Evolutionary conservation across 345 rosid genomes (phyloP).

Genomic region (Citrus sinensis): DNA sequence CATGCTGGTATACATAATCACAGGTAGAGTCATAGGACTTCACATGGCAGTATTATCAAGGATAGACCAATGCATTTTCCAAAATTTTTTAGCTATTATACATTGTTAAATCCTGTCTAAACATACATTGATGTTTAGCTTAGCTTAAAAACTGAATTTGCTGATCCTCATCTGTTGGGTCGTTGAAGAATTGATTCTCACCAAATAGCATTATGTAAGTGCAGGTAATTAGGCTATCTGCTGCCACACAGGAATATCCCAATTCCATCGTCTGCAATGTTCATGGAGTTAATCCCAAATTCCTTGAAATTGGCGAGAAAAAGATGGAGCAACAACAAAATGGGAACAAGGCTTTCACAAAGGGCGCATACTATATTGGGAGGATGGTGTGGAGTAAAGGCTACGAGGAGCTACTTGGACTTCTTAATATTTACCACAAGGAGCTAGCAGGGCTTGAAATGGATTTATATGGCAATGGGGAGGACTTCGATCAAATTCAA

Average conservation of each 20-base stretch:
- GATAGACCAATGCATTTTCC: neutral
- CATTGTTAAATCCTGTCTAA: neutral
- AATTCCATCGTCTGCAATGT: conserved; percentile 82
- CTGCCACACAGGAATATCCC: conserved; percentile 92
- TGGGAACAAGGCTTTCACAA: conserved; percentile 52
- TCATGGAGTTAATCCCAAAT: conserved; percentile 92
- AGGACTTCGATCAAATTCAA: conserved; percentile 72
- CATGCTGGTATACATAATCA: too few species aligned
- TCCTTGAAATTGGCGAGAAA: conserved; percentile 77
- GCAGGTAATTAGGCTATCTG: conserved; percentile 91
- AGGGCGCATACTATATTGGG: conserved; percentile 86
- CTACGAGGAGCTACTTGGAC: conserved; percentile 77
- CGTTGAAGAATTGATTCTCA: neutral
- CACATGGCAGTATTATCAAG: neutral
- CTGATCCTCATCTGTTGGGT: neutral
- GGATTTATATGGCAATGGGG: conserved; percentile 85
- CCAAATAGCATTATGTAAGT: conserved; percentile 10
- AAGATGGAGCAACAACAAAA: conserved; percentile 54
- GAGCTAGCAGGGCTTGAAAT: conserved; percentile 66
- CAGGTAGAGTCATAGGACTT: too few species aligned
- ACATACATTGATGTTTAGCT: neutral
- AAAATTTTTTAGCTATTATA: neutral
- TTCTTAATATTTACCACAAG: conserved; percentile 64
- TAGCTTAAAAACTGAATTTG: neutral
- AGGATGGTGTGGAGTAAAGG: conserved; percentile 99